A percentile compares a stretch with the other conserved stretches of the same genome.
Evolutionary conservation across 805 yeast genomes (phyloP).

Genomic region (Monosporozyma yasuniensis): DNA sequence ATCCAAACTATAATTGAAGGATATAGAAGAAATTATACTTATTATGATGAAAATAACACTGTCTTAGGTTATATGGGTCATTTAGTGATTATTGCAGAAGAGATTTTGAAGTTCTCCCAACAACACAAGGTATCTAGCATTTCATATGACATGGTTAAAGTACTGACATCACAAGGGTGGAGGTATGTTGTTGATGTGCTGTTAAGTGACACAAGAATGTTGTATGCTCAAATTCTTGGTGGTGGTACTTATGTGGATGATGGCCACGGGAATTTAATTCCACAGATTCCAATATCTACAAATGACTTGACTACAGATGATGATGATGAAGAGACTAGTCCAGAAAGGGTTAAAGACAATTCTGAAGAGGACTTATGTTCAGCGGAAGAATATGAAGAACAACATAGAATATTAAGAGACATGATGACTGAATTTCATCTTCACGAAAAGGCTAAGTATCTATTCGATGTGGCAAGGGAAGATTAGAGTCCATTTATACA

Average conservation of each 20-base stretch:
- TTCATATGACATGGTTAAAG: slow-evolving; percentile 23
- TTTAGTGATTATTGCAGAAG: slow-evolving; percentile 85
- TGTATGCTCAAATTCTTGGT: slow-evolving; percentile 31
- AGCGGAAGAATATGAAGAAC: neutral
- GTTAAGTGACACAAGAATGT: slow-evolving; percentile 26
- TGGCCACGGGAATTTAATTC: slow-evolving; percentile 22
- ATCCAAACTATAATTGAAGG: slow-evolving; percentile 54
- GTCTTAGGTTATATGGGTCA: slow-evolving; percentile 97
- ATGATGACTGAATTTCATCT: slow-evolving; percentile 1
- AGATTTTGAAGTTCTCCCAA: slow-evolving; percentile 73
- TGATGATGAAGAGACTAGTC: neutral
- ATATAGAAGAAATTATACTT: slow-evolving; percentile 47
- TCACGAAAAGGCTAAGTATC: neutral
- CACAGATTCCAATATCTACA: slow-evolving; percentile 15
- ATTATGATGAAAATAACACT: slow-evolving; percentile 50
- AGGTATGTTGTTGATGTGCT: slow-evolving; percentile 22
- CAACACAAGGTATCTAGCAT: slow-evolving; percentile 32
- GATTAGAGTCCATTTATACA: neutral
- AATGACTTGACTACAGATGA: neutral
- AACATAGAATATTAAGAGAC: neutral
- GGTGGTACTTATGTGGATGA: slow-evolving; percentile 29
- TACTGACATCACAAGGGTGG: slow-evolving; percentile 22
- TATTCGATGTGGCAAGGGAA: neutral
- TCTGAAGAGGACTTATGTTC: neutral
- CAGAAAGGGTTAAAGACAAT: neutral